These are phyloP conservation scores for Kalanchoe fedtschenkoi DNA, from an alignment of 164 flowering plant species.

Conservation along the genomic window DNA sequence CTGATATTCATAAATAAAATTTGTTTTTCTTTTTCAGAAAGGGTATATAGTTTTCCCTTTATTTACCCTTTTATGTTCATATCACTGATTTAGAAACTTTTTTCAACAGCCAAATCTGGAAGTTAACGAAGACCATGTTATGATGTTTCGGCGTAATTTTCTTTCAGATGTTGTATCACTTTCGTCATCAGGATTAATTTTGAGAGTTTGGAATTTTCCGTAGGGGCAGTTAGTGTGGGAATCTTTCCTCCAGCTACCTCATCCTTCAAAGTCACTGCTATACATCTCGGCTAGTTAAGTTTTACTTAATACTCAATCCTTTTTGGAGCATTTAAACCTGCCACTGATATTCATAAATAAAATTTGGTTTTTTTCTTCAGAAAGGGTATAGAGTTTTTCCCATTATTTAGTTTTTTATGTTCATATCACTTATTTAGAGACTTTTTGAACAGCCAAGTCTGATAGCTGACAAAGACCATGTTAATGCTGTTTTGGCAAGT, in stretches of 20 bases:
- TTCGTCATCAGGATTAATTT: slow-evolving; percentile 63
- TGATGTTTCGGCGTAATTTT: slow-evolving; percentile 59
- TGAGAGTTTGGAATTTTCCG: slow-evolving; percentile 98
- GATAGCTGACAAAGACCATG: slow-evolving; percentile 51
- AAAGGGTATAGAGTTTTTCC: too few relatives aligned
- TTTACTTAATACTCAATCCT: slow-evolving; percentile 4
- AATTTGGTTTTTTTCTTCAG: too few relatives aligned
- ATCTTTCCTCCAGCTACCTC: slow-evolving; percentile 57
- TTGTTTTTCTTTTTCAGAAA: too few relatives aligned
- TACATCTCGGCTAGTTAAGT: slow-evolving; percentile 48
- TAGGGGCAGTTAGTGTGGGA: slow-evolving; percentile 99
- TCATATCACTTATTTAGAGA: not conserved
- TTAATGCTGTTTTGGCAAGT: slow-evolving; percentile 54
- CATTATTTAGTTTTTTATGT: too few relatives aligned
- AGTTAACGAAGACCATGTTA: slow-evolving; percentile 45
- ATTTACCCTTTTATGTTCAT: too few relatives aligned
- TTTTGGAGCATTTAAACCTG: not conserved
- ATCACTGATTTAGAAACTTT: not conserved
- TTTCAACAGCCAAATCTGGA: slow-evolving; percentile 44
- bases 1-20: not conserved
- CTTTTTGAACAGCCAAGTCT: slow-evolving; percentile 35
- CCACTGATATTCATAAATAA: not conserved
- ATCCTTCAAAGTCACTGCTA: slow-evolving; percentile 52
- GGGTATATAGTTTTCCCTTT: too few relatives aligned
- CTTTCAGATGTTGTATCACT: slow-evolving; percentile 78